Evolutionary conservation across 129 eudicot species (phyloP).

Genomic region (Flaveria linearis): DNA sequence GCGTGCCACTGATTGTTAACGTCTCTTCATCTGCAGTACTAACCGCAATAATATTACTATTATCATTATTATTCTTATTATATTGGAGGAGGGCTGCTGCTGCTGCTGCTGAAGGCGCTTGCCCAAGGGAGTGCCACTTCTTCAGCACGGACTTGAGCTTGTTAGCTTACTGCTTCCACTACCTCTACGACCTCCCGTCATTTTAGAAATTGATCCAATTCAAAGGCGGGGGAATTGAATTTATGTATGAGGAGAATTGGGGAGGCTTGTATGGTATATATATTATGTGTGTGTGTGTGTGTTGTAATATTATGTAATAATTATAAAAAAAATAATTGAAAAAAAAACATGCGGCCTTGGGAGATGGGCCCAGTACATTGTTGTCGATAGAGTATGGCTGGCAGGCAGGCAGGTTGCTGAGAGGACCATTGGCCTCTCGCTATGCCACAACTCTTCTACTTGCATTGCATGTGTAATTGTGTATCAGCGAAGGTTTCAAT

Average conservation of each 20-base stretch:
- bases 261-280: neutral
- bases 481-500: neutral
- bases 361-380: neutral
- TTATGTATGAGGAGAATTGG: neutral
- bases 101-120: conserved; percentile 39
- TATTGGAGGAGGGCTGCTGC: neutral
- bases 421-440: neutral
- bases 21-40: conserved; percentile 20
- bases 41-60: no score
- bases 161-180: conserved; percentile 37
- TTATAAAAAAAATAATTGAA: neutral
- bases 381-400: no score
- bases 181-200: conserved; percentile 34
- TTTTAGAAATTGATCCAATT: neutral
- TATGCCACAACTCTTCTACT: neutral
- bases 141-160: conserved; percentile 59
- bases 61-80: no score
- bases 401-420: neutral
- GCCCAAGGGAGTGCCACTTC: conserved; percentile 61
- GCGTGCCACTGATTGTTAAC: conserved; percentile 9
- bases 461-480: no score
- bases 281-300: neutral
- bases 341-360: no score
- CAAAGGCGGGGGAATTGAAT: no score
- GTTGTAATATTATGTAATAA: no score